Evolutionary conservation across 345 rosid genomes (phyloP), one percentile per base, ranked within the genome.

Genomic region (Salix brachista): DNA sequence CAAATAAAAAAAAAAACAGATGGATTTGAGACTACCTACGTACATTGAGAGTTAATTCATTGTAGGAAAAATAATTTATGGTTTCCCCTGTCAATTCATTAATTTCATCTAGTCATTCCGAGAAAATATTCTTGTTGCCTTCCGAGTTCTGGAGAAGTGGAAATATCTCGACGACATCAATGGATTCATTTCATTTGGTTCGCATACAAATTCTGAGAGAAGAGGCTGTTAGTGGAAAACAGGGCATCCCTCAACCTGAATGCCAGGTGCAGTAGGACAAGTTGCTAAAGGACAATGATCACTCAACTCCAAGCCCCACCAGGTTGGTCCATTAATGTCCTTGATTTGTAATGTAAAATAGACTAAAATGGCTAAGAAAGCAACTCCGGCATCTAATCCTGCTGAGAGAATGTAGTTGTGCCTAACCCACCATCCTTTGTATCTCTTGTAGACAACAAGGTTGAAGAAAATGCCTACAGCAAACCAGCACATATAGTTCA

Each of bases 321-420:
- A 87, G n/a, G 46, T 80, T 42, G 84, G 82, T 58, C 89, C 89
- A 9, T 73, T 48, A 14, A 86, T 79, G 71, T 83, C 19, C 37
- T 42, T 75, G 50, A 76, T 37, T 77, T 87, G 88, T 41, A 90
- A 32, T 4, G 83, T 64, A 60, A 81, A 86, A 62, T 83, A 83
- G 77, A 78, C 66, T 17, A 86, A 75, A 19, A 81, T 77, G 1
- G 85, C 89, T 85, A 84, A 74, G 84, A 89, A 89, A 25, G 90
- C 89, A 10, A 88, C 86, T 1, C 91, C 91, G 0, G 88, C 90
- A 79, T 89, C 91, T 10, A 88, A 79, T 13, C 88, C 88, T 10
- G 89, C 91, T 21, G 90, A 83, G 21, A 89, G 48, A 16, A 88
- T 81, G 42, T 85, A 86, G 77, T 82, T 86, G 48, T 85, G 84